Conservation (phyloP, 805 yeast genomes). For the Candida quercuum region DNA sequence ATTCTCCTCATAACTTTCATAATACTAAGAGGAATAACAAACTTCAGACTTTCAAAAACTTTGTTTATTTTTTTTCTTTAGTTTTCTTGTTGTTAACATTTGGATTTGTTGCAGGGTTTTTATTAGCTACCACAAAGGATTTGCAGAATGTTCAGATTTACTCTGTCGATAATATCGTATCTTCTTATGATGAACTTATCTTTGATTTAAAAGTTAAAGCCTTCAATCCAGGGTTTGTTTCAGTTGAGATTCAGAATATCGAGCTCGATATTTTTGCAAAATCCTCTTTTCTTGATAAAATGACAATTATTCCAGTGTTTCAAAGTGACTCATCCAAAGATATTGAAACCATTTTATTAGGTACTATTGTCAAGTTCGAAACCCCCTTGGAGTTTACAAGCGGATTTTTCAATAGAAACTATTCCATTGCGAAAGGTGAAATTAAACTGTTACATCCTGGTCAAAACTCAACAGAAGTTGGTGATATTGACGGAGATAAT, state of each 20-base stretch:
- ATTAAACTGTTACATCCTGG: constrained; percentile 76
- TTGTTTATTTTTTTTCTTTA: constrained; percentile 29
- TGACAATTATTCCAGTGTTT: constrained; percentile 5
- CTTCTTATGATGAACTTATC: constrained; percentile 78
- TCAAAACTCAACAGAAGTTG: constrained; percentile 20
- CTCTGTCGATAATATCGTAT: constrained; percentile 64
- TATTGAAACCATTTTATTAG: constrained; percentile 64
- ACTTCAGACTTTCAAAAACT: constrained; percentile 29
- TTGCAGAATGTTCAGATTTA: constrained; percentile 58
- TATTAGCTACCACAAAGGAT: constrained; percentile 83
- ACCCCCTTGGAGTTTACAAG: constrained; percentile 73
- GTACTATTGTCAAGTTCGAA: constrained; percentile 61
- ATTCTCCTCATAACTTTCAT: constrained; percentile 46
- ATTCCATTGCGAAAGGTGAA: constrained; percentile 57
- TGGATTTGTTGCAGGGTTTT: constrained; percentile 80
- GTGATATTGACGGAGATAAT: too few relatives aligned
- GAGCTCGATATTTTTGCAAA: constrained; percentile 85
- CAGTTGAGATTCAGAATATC: constrained; percentile 55
- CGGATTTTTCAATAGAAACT: constrained; percentile 63
- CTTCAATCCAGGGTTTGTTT: constrained; percentile 80
- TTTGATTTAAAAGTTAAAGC: constrained; percentile 77
- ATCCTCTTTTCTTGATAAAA: constrained; percentile 39
- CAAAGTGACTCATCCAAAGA: constrained; percentile 14
- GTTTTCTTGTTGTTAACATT: constrained; percentile 48
- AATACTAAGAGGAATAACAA: constrained; percentile 23